Evolutionary conservation across 768 basidiomycete genomes (phyloP), one percentile per base, ranked within the genome.

Genomic region (Mrakia frigida): DNA sequence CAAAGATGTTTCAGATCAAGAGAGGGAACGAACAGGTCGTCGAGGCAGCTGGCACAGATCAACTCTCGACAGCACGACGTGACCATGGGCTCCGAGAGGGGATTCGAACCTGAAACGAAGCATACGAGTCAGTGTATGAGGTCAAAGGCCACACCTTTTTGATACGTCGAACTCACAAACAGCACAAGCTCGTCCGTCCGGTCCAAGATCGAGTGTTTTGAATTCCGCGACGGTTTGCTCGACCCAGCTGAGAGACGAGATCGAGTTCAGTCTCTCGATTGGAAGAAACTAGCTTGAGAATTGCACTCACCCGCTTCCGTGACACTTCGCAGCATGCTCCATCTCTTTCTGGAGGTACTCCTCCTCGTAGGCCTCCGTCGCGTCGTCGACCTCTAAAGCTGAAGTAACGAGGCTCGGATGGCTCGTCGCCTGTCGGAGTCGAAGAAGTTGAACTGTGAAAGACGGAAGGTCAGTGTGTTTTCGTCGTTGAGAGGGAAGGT

Each of bases 371-470:
- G n/a, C n/a, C n/a, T n/a, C n/a, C n/a, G n/a, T n/a, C n/a, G n/a
- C n/a, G 1, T 56, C 25, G 56, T 28, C 28, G n/a, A 56, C 13
- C 9, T 56, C 56, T 6, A 9, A 25, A 9, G 25, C 28, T 25
- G 56, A 9, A 6, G 56, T n/a, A 25, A 56, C 56, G n/a, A 56
- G 56, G 10, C 3, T 9, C 4, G 56, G 56, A 28, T 76, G 75
- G 35, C 70, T 61, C 69, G 25, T 14, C 28, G 59, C 52, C 53
- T 76, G 75, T n/a, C 75, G 75, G 9, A 76, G 59, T 28, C 75
- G 75, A 6, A 76, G 68, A 21, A 76, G 56, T 56, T 56, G 23
- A 2, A 56, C 56, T 56, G 56, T 10, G 13, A 28, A n/a, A 28
- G 16, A 52, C 50, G n/a, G n/a, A 56, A 56, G 13, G 13, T 28